Percentiles rank a stretch among this genome's conserved stretches.
phyloP scores from a whole-genome alignment of 805 yeast genomes.

The Candida saitoana region DNA sequence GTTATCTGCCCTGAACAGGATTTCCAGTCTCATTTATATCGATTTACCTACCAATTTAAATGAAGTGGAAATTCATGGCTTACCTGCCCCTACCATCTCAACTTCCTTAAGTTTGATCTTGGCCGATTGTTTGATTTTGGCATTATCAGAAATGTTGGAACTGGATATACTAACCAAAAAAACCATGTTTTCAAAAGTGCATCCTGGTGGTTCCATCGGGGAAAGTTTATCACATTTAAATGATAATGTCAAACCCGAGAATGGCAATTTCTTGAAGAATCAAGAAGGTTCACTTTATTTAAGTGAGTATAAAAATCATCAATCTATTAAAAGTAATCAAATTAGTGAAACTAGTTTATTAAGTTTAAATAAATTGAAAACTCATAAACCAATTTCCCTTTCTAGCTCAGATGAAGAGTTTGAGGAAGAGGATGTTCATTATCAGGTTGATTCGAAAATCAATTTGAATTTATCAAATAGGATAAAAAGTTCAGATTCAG shows the following conservation, averaged over 20 bases:
- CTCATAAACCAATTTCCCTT: slow-evolving; percentile 8
- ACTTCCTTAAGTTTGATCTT: slow-evolving; percentile 72
- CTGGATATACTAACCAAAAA: slow-evolving; percentile 52
- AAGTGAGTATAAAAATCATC: slow-evolving; percentile 7
- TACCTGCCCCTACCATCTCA: slow-evolving; percentile 85
- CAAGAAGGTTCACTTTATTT: slow-evolving; percentile 13
- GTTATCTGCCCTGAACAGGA: slow-evolving; percentile 48
- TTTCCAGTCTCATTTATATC: slow-evolving; percentile 54
- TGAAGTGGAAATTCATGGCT: slow-evolving; percentile 66
- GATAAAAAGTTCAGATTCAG: slow-evolving; percentile 20
- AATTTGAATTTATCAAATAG: slow-evolving; percentile 16
- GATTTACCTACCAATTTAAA: slow-evolving; percentile 54
- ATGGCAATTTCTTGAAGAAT: slow-evolving; percentile 3
- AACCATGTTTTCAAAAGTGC: slow-evolving; percentile 61
- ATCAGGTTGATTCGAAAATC: slow-evolving; percentile 12
- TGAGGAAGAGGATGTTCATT: slow-evolving; percentile 8
- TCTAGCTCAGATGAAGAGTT: slow-evolving; percentile 22
- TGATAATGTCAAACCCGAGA: slow-evolving; percentile 15
- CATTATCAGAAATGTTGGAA: slow-evolving; percentile 65
- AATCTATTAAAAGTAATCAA: neutral
- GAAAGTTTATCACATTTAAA: slow-evolving; percentile 34
- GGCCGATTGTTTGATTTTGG: slow-evolving; percentile 75
- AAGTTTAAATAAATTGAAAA: slow-evolving; percentile 12
- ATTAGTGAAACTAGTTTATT: slow-evolving; percentile 6
- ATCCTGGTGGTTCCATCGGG: slow-evolving; percentile 93